A percentile compares a stretch with the other conserved stretches of the same genome.
These are phyloP conservation scores for Ceratocystis harringtonii DNA, from an alignment of 2,329 filamentous ascomycete species.

Conservation along the genomic window DNA sequence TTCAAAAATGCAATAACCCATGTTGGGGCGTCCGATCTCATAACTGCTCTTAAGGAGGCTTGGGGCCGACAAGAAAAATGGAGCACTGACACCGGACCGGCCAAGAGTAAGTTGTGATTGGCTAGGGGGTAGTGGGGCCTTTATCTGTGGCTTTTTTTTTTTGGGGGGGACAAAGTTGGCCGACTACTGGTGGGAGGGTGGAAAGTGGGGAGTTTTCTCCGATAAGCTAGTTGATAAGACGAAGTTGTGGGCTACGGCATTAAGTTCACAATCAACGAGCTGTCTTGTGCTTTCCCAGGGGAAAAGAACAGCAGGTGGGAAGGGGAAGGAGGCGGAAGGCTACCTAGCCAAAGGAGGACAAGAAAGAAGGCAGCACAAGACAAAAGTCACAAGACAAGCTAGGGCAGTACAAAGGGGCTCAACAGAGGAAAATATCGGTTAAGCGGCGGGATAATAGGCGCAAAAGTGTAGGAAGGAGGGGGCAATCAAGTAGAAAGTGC, in stretches of 20 bases:
- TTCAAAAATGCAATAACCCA: background rate
- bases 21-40: background rate
- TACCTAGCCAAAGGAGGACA: background rate
- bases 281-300: background rate
- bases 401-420: background rate
- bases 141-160: background rate
- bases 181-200: background rate
- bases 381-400: background rate
- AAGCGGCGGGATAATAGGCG: background rate
- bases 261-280: background rate
- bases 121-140: background rate
- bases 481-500: background rate
- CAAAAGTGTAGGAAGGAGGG: background rate
- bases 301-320: background rate
- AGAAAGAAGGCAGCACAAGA: background rate
- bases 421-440: background rate
- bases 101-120: background rate
- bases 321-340: background rate
- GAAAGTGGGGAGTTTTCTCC: background rate
- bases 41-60: background rate
- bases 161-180: background rate
- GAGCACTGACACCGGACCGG: slow-evolving; percentile 2
- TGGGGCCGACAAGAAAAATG: background rate
- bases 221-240: background rate
- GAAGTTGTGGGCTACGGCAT: background rate